These are phyloP conservation scores for Polyplosphaeria fusca DNA, from an alignment of 495 filamentous ascomycete genomes.

Conservation along the genomic window DNA sequence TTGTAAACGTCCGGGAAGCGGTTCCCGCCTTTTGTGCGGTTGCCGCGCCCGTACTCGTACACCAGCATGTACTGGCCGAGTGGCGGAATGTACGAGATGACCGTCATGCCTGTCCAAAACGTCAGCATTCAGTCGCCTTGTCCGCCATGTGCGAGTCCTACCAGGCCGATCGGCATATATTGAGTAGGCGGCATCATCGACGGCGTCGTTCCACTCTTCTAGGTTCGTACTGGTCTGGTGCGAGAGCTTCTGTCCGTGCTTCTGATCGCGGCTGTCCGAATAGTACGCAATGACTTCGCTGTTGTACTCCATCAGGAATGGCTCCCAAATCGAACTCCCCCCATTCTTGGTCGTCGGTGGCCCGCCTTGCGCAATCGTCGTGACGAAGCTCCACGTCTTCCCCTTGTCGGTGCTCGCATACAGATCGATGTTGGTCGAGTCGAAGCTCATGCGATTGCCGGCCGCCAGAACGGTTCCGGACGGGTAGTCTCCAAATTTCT, in stretches of 20 bases:
- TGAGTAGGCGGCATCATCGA: conserved; percentile 58
- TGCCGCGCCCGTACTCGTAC: conserved; percentile 53
- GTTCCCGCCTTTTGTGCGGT: no score
- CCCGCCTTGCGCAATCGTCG: background rate
- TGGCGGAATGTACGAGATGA: conserved; percentile 51
- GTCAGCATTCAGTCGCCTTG: no score
- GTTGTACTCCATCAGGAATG: conserved; percentile 37
- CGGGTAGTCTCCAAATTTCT: background rate
- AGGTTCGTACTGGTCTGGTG: conserved; percentile 59
- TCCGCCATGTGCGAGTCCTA: no score
- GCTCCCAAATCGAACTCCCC: background rate
- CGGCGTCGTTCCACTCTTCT: conserved; percentile 53
- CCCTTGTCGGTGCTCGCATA: background rate
- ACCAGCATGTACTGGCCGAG: conserved; percentile 59
- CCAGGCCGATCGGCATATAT: conserved; percentile 58
- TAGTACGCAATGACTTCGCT: conserved; percentile 61
- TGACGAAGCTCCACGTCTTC: background rate
- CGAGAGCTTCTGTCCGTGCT: conserved; percentile 58
- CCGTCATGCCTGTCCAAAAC: conserved; percentile 72
- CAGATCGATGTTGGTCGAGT: background rate
- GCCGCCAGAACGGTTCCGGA: background rate
- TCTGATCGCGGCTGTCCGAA: conserved; percentile 63
- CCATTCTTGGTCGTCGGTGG: background rate
- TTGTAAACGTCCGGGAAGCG: no score
- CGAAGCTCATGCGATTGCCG: background rate